phyloP scores from a whole-genome alignment of 495 filamentous ascomycete species.

The Tuber melanosporum region DNA sequence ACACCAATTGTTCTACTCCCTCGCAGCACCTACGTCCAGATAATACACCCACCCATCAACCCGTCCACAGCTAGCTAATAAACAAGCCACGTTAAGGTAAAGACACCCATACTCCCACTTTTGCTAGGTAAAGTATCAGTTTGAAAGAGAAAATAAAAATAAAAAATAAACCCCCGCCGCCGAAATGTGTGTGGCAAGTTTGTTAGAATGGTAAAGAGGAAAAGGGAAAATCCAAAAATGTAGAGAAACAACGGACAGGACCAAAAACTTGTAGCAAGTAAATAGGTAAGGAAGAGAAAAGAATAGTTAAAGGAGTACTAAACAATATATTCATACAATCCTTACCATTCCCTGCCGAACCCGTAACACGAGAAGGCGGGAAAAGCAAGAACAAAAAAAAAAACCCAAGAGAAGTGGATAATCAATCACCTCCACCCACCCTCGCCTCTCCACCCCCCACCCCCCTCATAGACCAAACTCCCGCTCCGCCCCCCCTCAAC shows the following conservation, averaged over 20 bases:
- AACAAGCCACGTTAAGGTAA: background rate
- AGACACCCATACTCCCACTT: background rate
- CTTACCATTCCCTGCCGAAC: conserved; percentile 13
- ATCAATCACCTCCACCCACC: conserved; percentile 20
- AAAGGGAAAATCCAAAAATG: background rate
- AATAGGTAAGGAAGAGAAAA: conserved; percentile 6
- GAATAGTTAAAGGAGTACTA: background rate
- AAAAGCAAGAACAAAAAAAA: conserved; percentile 7
- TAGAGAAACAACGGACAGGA: background rate
- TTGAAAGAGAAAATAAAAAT: background rate
- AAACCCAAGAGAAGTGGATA: conserved; percentile 12
- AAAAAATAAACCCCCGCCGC: background rate
- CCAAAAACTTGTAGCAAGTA: background rate
- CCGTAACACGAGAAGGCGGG: conserved; percentile 10
- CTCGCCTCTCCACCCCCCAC: conserved; percentile 28
- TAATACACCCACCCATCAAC: background rate
- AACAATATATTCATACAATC: conserved; percentile 18
- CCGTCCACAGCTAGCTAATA: background rate
- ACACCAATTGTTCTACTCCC: background rate
- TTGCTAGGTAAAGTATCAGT: background rate
- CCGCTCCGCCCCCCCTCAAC: conserved; percentile 6
- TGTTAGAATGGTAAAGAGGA: background rate
- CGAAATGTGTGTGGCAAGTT: background rate
- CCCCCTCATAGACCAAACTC: conserved; percentile 13
- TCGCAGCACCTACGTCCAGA: background rate